Percentiles rank a stretch among this genome's conserved stretches.
These are phyloP conservation scores for Cokeromyces recurvatus DNA, from an alignment of 371 early-diverging fungal genomes.

Conservation along the genomic window DNA sequence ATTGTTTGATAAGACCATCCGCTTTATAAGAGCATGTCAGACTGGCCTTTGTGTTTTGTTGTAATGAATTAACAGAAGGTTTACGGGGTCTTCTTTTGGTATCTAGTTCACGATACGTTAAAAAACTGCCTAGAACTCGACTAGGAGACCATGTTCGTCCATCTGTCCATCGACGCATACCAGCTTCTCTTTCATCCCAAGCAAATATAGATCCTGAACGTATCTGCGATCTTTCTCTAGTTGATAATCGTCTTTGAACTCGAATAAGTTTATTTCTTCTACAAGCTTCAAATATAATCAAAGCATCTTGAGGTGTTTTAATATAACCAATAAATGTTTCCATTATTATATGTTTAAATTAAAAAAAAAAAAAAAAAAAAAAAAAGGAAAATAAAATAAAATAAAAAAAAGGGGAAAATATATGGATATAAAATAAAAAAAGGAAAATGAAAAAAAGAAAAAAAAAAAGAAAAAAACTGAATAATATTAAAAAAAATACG, in stretches of 20 bases:
- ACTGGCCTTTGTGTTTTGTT: background rate
- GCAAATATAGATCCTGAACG: conserved; percentile 78
- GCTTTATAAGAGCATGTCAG: conserved; percentile 50
- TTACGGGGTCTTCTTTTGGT: conserved; percentile 46
- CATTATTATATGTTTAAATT: conserved; percentile 12
- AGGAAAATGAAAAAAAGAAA: conserved; percentile 5
- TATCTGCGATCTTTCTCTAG: conserved; percentile 58
- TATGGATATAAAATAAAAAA: background rate
- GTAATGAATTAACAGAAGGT: conserved; percentile 13
- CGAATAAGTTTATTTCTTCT: conserved; percentile 61
- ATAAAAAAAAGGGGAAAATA: background rate
- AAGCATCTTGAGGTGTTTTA: conserved; percentile 76
- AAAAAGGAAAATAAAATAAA: conserved; percentile 1
- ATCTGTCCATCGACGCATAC: conserved; percentile 91
- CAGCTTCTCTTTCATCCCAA: conserved; percentile 84
- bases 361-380: background rate
- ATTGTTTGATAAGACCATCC: conserved; percentile 59
- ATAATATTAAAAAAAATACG: no score
- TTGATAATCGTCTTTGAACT: conserved; percentile 71
- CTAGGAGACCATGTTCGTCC: conserved; percentile 83
- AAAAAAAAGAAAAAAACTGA: conserved; percentile 1
- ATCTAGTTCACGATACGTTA: conserved; percentile 74
- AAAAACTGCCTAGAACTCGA: conserved; percentile 71
- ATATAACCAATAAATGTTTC: conserved; percentile 62
- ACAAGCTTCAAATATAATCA: conserved; percentile 82